Percentiles rank a stretch among this genome's conserved stretches.
These are phyloP conservation scores for Hemileia vastatrix DNA, from an alignment of 1,284 basidiomycete species.

Conservation along the genomic window DNA sequence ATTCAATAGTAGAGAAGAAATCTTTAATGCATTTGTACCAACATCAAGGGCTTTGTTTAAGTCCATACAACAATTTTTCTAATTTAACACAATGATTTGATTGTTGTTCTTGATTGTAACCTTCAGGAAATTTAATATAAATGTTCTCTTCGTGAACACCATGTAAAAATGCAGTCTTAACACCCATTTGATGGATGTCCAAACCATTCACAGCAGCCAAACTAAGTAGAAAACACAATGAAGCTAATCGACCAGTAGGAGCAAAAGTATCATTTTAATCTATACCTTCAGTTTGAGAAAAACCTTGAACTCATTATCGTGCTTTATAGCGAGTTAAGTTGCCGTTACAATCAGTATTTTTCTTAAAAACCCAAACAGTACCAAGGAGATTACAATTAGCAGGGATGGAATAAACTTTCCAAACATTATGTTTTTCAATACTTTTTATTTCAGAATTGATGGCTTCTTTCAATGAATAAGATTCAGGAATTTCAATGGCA, in stretches of 20 bases:
- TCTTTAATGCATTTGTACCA: background rate
- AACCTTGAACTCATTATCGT: slow-evolving; percentile 48
- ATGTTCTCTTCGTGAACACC: background rate
- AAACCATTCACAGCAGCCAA: slow-evolving; percentile 43
- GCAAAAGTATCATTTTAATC: slow-evolving; percentile 49
- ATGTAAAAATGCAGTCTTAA: background rate
- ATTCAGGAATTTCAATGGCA: no score
- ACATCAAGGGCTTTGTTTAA: background rate
- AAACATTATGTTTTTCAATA: background rate
- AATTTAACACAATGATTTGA: background rate
- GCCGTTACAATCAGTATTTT: slow-evolving; percentile 45
- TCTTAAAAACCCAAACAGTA: slow-evolving; percentile 46
- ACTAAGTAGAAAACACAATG: slow-evolving; percentile 45
- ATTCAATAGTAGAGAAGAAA: background rate
- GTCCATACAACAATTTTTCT: slow-evolving; percentile 5
- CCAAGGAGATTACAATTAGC: slow-evolving; percentile 28
- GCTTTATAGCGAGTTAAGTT: slow-evolving; percentile 45
- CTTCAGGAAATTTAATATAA: background rate
- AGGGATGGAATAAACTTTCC: background rate
- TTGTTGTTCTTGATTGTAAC: background rate
- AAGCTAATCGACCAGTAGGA: slow-evolving; percentile 45
- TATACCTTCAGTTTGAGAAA: slow-evolving; percentile 46
- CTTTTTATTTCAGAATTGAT: background rate
- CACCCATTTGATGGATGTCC: slow-evolving; percentile 40
- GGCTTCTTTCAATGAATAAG: background rate